These are phyloP conservation scores for Pulveroboletus sp. DNA, from an alignment of 768 basidiomycete genomes.

Conservation along the genomic window DNA sequence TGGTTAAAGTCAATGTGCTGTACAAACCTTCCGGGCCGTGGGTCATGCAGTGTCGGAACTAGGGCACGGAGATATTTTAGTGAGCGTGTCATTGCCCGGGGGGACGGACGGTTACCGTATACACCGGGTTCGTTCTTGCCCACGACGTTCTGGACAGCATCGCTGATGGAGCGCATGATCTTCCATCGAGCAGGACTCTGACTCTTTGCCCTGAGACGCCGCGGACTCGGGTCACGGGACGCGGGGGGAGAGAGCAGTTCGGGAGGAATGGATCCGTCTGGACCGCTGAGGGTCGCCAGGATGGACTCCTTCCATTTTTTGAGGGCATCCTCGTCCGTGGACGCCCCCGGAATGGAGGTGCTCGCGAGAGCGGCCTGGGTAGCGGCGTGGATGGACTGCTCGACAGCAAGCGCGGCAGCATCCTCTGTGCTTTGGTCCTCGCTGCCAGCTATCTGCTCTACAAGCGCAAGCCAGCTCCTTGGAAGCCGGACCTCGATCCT, in stretches of 20 bases:
- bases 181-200: conserved; percentile 83
- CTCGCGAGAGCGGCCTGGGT: conserved; percentile 57
- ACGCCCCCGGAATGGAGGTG: conserved; percentile 30
- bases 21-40: conserved; percentile 75
- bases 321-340: conserved; percentile 38
- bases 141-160: conserved; percentile 70
- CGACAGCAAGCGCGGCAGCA: conserved; percentile 60
- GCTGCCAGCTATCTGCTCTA: conserved; percentile 74
- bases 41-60: conserved; percentile 69
- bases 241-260: conserved; percentile 76
- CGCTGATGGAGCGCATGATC: conserved; percentile 70
- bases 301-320: conserved; percentile 57
- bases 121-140: conserved; percentile 60
- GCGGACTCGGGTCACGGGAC: conserved; percentile 80
- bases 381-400: conserved; percentile 61
- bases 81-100: conserved; percentile 2
- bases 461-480: conserved; percentile 76
- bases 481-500: conserved; percentile 80
- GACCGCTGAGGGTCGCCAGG: conserved; percentile 51
- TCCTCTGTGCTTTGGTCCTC: conserved; percentile 48
- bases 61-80: neutral
- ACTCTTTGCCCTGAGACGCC: conserved; percentile 69
- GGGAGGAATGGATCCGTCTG: conserved; percentile 65
- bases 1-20: conserved; percentile 92
- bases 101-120: conserved; percentile 46